These are phyloP conservation scores for Chlamydomonas schloesseri DNA, from an alignment of 139 green algal species.

Conservation along the genomic window DNA sequence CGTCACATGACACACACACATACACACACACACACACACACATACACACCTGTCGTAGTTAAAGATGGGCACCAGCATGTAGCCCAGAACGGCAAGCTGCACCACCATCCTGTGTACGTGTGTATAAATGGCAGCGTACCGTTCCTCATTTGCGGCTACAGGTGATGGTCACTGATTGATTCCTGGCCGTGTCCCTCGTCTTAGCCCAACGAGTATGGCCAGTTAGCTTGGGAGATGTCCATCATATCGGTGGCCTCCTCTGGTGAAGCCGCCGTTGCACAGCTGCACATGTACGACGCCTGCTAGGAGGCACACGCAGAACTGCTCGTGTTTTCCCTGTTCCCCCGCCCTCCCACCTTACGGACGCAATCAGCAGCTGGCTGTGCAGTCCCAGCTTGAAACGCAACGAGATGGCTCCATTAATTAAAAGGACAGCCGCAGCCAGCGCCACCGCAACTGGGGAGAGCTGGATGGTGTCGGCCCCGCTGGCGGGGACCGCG, in stretches of 20 bases:
- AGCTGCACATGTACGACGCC: too few species aligned
- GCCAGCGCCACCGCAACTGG: constrained; percentile 3
- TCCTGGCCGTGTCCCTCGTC: too few species aligned
- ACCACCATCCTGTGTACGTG: constrained; percentile 51
- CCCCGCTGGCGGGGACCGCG: neutral
- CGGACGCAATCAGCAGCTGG: constrained; percentile 58
- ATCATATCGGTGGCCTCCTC: too few species aligned
- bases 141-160: too few species aligned
- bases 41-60: constrained; percentile 35
- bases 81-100: constrained; percentile 81
- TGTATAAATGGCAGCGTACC: too few species aligned
- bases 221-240: too few species aligned
- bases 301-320: neutral
- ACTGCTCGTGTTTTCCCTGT: too few species aligned
- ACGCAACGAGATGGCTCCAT: constrained; percentile 43
- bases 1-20: too few species aligned
- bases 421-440: neutral
- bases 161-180: too few species aligned
- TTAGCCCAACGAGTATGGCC: too few species aligned
- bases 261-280: too few species aligned
- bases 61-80: constrained; percentile 87
- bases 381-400: constrained; percentile 64
- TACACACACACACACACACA: too few species aligned
- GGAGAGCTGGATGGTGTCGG: constrained; percentile 16
- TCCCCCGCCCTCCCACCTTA: constrained; percentile 24